Base-by-base conservation (phyloP, 23 red algal genomes). In the Agarophyton chilense region DNA sequence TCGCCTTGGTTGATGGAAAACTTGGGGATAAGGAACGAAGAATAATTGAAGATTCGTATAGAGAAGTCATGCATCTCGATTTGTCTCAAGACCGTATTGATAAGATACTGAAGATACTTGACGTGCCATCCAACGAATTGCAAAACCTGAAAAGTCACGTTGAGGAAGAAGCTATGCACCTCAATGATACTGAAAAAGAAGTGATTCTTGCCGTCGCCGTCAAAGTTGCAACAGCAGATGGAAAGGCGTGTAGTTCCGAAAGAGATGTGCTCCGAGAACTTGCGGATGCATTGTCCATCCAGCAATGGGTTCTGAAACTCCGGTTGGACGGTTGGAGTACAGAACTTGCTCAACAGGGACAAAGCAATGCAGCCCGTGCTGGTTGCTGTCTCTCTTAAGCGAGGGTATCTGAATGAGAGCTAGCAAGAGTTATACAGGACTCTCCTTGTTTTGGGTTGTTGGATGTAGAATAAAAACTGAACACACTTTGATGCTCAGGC, bases 141-240 rank as follows among this genome's bases (percentile, higher is more conserved):
- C 51, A 82, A 16, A n/a, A 24, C 0, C 5, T 60, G 36, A n/a
- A 32, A 13, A 43, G 44, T 28, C 5, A 44, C 2, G 31, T 64
- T 44, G 24, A 52, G 10, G 21, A 19, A 19, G 46, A 64, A 40
- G 52, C 55, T 22, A 5, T 26, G 1, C 0, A 9, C 51, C 78
- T 64, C 17, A 64, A 22, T 0, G 78, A 82, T 28, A 43, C 60
- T 28, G 55, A 64, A 60, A 60, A 64, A 52, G 78, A 82, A 33
- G 22, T 82, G 51, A 60, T 82, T 41, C 52, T 82, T 28, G 78
- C 55, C 36, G 78, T 52, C 26, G 78, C 78, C 21, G 55, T 82
- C n/a, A 82, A 62, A 46, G 78, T 82, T 10, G 52, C 52, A 29
- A 64, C 60, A 2, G 78, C 78, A 0, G 52, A 82, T 64, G 47